Conservation (phyloP, 73 alveolate species). For the Tetrahymena borealis region DNA sequence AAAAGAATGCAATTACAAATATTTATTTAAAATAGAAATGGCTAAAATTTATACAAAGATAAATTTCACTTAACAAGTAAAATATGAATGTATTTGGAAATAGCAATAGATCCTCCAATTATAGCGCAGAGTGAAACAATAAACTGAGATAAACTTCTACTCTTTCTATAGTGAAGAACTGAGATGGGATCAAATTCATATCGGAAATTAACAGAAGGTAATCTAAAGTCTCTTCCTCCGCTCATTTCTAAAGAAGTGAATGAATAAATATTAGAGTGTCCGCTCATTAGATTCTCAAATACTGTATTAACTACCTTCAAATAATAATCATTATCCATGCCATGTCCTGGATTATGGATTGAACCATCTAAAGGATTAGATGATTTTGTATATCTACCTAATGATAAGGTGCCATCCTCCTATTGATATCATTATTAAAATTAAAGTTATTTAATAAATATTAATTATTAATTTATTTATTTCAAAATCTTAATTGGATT, state of each 20-base stretch:
- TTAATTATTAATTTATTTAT: no score
- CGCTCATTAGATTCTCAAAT: constrained; percentile 3
- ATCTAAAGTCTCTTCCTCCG: not conserved
- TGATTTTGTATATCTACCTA: constrained; percentile 7
- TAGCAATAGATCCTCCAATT: constrained; percentile 11
- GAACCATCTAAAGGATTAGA: constrained; percentile 9
- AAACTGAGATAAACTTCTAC: constrained; percentile 1
- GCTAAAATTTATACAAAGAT: no score
- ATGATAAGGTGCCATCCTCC: not conserved
- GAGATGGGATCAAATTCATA: constrained; percentile 42
- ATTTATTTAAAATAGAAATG: no score
- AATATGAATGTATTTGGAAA: not conserved
- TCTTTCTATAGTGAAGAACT: constrained; percentile 1
- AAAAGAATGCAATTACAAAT: no score
- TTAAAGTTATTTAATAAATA: no score
- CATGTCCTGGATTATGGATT: not conserved
- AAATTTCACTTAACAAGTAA: not conserved
- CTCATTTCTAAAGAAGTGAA: constrained; percentile 30
- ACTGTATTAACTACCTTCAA: constrained; percentile 30
- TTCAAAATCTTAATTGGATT: no score
- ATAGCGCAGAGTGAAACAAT: constrained; percentile 10
- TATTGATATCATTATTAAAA: not conserved
- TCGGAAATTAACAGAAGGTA: constrained; percentile 17
- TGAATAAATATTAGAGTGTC: constrained; percentile 1
- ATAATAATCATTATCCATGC: constrained; percentile 23